These are phyloP conservation scores for Pyrus bretschneideri DNA, from an alignment of 306 rosid genomes.

Conservation along the genomic window DNA sequence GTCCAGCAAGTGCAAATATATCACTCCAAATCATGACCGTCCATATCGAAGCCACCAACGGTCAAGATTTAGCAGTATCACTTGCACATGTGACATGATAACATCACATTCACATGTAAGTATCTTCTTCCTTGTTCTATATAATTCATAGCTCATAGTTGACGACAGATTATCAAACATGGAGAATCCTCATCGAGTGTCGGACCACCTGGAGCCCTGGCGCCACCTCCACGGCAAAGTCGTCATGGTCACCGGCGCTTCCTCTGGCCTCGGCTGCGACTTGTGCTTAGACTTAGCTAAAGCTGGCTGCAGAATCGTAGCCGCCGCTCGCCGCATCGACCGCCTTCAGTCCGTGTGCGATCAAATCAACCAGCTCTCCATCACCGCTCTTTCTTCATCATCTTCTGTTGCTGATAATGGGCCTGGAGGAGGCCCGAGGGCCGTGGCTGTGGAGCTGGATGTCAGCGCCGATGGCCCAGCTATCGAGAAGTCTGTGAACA, in stretches of 20 bases:
- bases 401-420: neutral
- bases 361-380: conserved; percentile 29
- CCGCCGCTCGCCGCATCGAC: conserved; percentile 69
- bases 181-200: conserved; percentile 16
- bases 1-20: neutral
- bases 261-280: conserved; percentile 68
- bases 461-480: conserved; percentile 39
- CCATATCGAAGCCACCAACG: neutral
- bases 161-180: neutral
- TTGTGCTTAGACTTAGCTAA: conserved; percentile 63
- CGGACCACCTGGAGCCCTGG: conserved; percentile 48
- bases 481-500: conserved; percentile 40
- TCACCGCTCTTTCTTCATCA: neutral
- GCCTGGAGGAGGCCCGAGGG: conserved; percentile 8
- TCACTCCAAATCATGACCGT: neutral
- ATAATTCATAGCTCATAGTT: too few species aligned
- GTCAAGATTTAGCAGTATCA: neutral
- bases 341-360: conserved; percentile 53
- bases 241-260: conserved; percentile 80
- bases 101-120: neutral
- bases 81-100: neutral
- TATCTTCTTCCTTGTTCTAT: neutral
- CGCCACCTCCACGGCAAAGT: conserved; percentile 50
- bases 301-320: conserved; percentile 55
- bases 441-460: conserved; percentile 64